Percentiles rank a stretch among this genome's conserved stretches.
phyloP scores from a whole-genome alignment of 257 asterid species.

The Jaltomata sinuosa region DNA sequence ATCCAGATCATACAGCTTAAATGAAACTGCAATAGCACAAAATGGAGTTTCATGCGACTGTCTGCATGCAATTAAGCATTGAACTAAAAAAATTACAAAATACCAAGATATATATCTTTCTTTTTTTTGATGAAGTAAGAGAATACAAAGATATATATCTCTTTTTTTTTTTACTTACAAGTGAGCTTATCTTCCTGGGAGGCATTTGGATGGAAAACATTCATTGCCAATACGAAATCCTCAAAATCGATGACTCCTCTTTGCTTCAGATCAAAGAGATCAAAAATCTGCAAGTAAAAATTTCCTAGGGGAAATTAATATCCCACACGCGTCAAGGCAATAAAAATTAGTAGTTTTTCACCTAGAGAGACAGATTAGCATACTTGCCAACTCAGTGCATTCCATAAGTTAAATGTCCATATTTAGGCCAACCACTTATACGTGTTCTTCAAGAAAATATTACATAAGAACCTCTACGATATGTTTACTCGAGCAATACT shows the following conservation, averaged over 20 bases:
- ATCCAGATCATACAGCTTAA: conserved; percentile 90
- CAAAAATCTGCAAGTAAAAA: conserved; percentile 60
- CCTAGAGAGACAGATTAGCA: background rate
- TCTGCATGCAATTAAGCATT: background rate
- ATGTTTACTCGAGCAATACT: background rate
- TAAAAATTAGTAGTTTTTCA: background rate
- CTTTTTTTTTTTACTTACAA: conserved; percentile 35
- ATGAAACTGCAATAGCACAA: conserved; percentile 57
- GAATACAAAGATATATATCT: background rate
- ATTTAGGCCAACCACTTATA: background rate
- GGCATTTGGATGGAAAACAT: conserved; percentile 98
- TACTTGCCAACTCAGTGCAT: background rate
- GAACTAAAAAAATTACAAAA: background rate
- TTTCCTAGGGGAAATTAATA: background rate
- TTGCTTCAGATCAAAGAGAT: conserved; percentile 90
- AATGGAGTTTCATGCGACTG: background rate
- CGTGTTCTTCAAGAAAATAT: background rate
- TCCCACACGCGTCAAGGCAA: background rate
- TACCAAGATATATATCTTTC: background rate
- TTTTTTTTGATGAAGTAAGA: background rate
- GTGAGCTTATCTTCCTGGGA: conserved; percentile 79
- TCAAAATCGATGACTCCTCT: conserved; percentile 96
- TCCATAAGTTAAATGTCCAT: background rate
- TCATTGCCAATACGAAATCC: conserved; percentile 85
- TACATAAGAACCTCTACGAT: background rate